Evolutionary conservation across 768 basidiomycete species (phyloP).

Genomic region (Lentinula boryana): DNA sequence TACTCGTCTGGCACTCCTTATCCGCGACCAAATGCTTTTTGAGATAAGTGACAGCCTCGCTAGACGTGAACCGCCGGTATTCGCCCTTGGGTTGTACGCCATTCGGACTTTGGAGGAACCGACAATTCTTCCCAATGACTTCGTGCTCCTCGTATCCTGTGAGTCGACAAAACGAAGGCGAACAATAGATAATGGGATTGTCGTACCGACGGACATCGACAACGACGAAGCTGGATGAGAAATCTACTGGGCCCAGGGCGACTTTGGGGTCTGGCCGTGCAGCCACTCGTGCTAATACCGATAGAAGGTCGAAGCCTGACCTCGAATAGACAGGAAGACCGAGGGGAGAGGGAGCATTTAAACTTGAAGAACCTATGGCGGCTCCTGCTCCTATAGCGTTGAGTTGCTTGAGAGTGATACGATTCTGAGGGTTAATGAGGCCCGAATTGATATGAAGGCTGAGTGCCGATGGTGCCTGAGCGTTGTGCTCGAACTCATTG

Average conservation of each 20-base stretch:
- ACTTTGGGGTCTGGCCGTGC: constrained; percentile 70
- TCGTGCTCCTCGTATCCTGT: constrained; percentile 74
- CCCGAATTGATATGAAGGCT: constrained; percentile 6
- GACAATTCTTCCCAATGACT: constrained; percentile 86
- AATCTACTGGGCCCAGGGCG: constrained; percentile 84
- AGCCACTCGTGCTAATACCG: constrained; percentile 73
- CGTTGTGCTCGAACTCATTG: constrained; percentile 3
- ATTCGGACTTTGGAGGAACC: constrained; percentile 82
- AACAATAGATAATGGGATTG: constrained; percentile 86
- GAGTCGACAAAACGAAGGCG: constrained; percentile 71
- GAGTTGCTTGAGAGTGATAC: not conserved
- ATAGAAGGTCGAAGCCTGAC: constrained; percentile 87
- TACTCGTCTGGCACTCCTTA: constrained; percentile 83
- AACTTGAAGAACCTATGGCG: not conserved
- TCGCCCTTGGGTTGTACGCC: constrained; percentile 30
- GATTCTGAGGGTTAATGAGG: constrained; percentile 4
- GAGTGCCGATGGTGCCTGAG: not conserved
- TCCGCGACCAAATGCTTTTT: constrained; percentile 58
- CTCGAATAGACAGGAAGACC: constrained; percentile 73
- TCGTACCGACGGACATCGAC: constrained; percentile 81
- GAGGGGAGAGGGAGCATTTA: constrained; percentile 24
- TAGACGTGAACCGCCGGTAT: constrained; percentile 50
- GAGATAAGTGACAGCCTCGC: constrained; percentile 57
- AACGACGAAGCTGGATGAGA: constrained; percentile 89
- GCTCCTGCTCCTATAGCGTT: not conserved